These are phyloP conservation scores for Pisolithus thermaeus DNA, from an alignment of 1,284 basidiomycete species.

Conservation along the genomic window DNA sequence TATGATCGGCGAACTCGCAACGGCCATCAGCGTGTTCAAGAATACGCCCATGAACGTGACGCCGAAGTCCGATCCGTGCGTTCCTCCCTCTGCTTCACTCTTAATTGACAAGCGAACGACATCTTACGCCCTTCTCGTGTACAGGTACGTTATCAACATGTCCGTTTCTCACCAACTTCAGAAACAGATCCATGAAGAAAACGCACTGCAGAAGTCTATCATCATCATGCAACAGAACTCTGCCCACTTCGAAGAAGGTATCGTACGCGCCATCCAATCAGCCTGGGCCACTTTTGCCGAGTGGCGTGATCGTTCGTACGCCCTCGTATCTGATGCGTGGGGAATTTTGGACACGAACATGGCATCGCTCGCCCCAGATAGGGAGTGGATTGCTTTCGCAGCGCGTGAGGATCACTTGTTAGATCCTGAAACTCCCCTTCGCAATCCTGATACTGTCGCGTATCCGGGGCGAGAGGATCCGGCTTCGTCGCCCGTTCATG, in stretches of 20 bases:
- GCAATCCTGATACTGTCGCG: constrained; percentile 74
- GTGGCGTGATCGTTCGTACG: constrained; percentile 80
- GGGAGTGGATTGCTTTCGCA: constrained; percentile 96
- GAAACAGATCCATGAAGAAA: constrained; percentile 96
- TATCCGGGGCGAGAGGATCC: constrained; percentile 96
- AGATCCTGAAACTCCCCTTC: constrained; percentile 92
- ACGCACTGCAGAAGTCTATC: constrained; percentile 96
- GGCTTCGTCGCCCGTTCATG: constrained; percentile 83
- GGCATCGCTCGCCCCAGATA: constrained; percentile 82
- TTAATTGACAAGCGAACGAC: not conserved
- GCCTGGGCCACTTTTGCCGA: constrained; percentile 98
- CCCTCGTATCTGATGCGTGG: constrained; percentile 66
- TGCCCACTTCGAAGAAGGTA: constrained; percentile 95
- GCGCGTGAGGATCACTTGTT: constrained; percentile 93
- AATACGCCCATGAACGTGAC: constrained; percentile 91
- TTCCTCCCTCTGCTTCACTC: constrained; percentile 2
- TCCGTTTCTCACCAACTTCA: constrained; percentile 84
- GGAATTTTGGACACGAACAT: constrained; percentile 72
- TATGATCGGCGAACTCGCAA: constrained; percentile 84
- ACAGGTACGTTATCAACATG: constrained; percentile 67
- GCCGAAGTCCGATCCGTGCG: constrained; percentile 83
- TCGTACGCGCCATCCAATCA: constrained; percentile 92
- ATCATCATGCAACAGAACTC: constrained; percentile 99
- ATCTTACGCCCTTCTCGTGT: not conserved
- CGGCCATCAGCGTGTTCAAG: constrained; percentile 86